Conservation (phyloP, 306 rosid species). For the Alnus glutinosa region DNA sequence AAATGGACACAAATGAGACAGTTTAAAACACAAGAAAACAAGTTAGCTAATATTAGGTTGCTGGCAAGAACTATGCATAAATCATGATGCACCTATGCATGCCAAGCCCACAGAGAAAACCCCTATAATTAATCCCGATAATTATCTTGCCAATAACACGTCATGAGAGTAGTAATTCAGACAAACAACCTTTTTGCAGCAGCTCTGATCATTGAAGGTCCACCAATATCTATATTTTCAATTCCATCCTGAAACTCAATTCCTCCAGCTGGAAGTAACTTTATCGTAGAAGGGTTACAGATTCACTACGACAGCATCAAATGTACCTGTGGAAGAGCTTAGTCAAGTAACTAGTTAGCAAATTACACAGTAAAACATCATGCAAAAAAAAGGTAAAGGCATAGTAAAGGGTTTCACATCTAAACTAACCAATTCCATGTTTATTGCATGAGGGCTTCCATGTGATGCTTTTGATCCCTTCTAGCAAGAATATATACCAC, state of each 20-base stretch:
- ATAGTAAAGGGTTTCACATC: background rate
- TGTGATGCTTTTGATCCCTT: slow-evolving; percentile 86
- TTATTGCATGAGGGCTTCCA: slow-evolving; percentile 73
- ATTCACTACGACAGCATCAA: slow-evolving; percentile 93
- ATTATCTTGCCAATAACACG: slow-evolving; percentile 11
- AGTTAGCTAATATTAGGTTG: background rate
- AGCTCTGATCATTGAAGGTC: slow-evolving; percentile 95
- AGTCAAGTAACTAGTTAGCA: slow-evolving; percentile 8
- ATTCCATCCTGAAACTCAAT: slow-evolving; percentile 86
- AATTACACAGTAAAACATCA: background rate
- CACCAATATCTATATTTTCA: slow-evolving; percentile 97
- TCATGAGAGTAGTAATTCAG: slow-evolving; percentile 1
- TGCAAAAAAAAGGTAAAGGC: background rate
- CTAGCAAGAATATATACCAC: slow-evolving; percentile 84
- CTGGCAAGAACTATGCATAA: background rate
- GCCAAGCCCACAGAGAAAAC: background rate
- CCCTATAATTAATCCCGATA: background rate
- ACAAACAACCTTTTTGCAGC: slow-evolving; percentile 76
- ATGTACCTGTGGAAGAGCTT: slow-evolving; percentile 58
- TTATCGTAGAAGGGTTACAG: slow-evolving; percentile 85
- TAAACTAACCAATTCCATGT: slow-evolving; percentile 80
- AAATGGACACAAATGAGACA: background rate
- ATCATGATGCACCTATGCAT: background rate
- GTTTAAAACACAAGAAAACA: background rate
- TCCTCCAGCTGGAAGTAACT: slow-evolving; percentile 76